Evolutionary conservation across 2,329 filamentous ascomycete genomes (phyloP), one percentile per base, ranked within the genome.

Genomic region (Cladophialophora psammophila): DNA sequence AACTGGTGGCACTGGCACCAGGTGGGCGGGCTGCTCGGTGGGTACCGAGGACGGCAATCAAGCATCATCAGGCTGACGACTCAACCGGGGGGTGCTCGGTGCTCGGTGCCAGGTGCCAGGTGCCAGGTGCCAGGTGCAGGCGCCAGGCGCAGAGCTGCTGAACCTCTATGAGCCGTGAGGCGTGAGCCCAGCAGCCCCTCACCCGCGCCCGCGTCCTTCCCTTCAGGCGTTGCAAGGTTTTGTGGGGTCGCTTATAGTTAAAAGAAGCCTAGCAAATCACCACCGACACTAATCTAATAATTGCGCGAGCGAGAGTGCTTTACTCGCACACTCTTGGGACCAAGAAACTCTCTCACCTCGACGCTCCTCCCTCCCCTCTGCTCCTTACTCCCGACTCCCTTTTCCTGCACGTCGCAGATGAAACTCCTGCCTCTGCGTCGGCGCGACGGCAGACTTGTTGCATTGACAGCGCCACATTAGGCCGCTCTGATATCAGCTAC

Each of bases 381-480:
- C 32, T 55, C 52, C 52, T 55, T 26, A 34, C 15, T 36, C 31
- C 52, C 26, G 26, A 26, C 26, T 26, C 26, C 52, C 9, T 34
- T 35, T 12, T 55, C 52, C 52, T 55, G 52, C 42, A 50, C 45
- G 45, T 18, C 18, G 45, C 45, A 50, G 18, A n/a, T 26, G 20
- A 20, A 50, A 31, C 18, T 50, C 18, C 26, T 18, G 5, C n/a
- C 45, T 26, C 20, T 50, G 45, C 57, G 5, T 32, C 57, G 31
- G 34, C 40, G 31, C 42, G 18, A 50, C 45, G 3, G 45, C 10
- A 18, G n/a, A 15, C 10, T 34, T 15, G 15, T 38, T 53, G 42
- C 45, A 38, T 61, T 55, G 45, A 58, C 35, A 53, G 64, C 64
- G 64, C 60, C 64, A 66, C 64, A 63, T 67, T 63, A 50, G 54